A percentile compares a stretch with the other conserved stretches of the same genome.
Evolutionary conservation across 148 eudicot species (phyloP).

Genomic region (Rheum nobile): DNA sequence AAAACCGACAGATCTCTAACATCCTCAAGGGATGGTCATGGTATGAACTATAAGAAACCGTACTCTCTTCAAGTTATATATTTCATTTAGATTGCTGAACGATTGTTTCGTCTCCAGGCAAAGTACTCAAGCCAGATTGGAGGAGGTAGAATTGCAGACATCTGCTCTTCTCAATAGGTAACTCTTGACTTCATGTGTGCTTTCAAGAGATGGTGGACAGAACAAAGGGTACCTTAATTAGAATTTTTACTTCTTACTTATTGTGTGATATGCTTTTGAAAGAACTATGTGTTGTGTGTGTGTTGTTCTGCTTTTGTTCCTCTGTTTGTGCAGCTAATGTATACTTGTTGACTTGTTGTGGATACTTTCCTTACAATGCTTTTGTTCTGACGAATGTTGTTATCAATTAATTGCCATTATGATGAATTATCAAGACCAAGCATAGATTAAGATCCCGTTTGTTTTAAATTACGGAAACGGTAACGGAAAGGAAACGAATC

Average conservation of each 20-base stretch:
- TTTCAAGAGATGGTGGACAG: neutral
- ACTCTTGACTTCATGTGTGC: neutral
- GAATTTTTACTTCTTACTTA: neutral
- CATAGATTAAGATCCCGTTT: too few species aligned
- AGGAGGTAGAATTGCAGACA: conserved; percentile 28
- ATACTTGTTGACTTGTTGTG: neutral
- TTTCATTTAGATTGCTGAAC: neutral
- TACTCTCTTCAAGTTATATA: neutral
- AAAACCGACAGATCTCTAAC: conserved; percentile 26
- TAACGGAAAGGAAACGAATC: too few species aligned
- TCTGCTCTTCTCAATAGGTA: neutral
- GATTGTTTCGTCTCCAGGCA: conserved; percentile 24
- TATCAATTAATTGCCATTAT: too few species aligned
- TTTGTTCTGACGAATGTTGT: neutral
- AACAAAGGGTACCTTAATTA: neutral
- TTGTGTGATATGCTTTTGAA: neutral
- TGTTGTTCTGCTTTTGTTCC: neutral
- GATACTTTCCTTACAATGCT: conserved; percentile 1
- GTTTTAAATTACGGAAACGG: too few species aligned
- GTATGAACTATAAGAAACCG: conserved; percentile 2
- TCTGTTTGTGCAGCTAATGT: neutral
- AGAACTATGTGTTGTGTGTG: neutral
- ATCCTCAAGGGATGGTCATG: conserved; percentile 50
- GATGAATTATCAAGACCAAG: too few species aligned
- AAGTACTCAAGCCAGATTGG: conserved; percentile 48